Percentiles rank a stretch among this genome's conserved stretches.
Conservation (phyloP, 306 rosid genomes). For the Sophora flavescens region DNA sequence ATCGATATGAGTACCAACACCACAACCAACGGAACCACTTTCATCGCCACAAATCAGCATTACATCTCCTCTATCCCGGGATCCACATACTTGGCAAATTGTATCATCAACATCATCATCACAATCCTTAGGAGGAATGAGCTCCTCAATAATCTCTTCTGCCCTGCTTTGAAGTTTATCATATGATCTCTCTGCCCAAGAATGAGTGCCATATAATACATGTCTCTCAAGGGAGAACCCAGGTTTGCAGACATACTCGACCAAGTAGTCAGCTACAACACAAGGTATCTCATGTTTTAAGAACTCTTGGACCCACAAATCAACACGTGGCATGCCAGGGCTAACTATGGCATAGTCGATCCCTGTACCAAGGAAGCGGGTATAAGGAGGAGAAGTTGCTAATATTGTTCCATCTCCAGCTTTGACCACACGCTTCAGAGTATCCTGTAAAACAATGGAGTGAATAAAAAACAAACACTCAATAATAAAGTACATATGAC, state of each 20-base stretch:
- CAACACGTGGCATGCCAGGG: conserved; percentile 87
- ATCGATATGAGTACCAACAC: conserved; percentile 78
- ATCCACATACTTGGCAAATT: conserved; percentile 72
- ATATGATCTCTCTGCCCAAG: conserved; percentile 82
- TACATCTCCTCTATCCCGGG: conserved; percentile 77
- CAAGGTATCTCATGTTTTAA: conserved; percentile 88
- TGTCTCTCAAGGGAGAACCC: conserved; percentile 83
- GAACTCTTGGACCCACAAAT: conserved; percentile 91
- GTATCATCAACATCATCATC: conserved; percentile 50
- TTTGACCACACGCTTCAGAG: conserved; percentile 88
- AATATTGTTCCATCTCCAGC: conserved; percentile 89
- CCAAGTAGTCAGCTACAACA: conserved; percentile 87
- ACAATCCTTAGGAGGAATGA: conserved; percentile 40
- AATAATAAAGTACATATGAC: conserved; percentile 8
- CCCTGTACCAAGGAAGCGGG: conserved; percentile 68
- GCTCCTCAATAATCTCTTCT: conserved; percentile 63
- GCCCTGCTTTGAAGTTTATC: conserved; percentile 61
- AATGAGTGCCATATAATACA: conserved; percentile 68
- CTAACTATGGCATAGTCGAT: conserved; percentile 81
- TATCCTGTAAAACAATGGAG: conserved; percentile 65
- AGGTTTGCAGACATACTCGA: conserved; percentile 90
- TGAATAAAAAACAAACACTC: conserved; percentile 22
- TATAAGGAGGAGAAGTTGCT: conserved; percentile 95
- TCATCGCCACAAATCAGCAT: conserved; percentile 93
- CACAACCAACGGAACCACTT: conserved; percentile 84